A percentile compares a stretch with the other conserved stretches of the same genome.
Evolutionary conservation across 2,329 filamentous ascomycete species (phyloP).

Genomic region (Fusarium cicatricum): DNA sequence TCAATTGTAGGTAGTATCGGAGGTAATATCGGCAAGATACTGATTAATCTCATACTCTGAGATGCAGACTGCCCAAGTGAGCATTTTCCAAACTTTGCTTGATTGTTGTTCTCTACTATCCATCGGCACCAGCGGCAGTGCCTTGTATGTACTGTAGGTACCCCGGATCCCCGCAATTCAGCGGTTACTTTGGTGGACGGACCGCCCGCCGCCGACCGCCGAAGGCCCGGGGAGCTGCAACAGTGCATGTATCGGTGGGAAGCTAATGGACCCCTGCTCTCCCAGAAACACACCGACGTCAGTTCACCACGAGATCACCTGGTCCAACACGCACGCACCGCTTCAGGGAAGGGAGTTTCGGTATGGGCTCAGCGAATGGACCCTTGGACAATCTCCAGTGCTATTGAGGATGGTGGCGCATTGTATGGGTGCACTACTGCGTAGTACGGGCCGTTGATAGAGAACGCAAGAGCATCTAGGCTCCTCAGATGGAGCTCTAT

Average conservation of each 20-base stretch:
- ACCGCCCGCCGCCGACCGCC: conserved; percentile 14
- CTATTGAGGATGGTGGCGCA: no score
- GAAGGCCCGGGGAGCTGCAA: not conserved
- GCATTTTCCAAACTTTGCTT: no score
- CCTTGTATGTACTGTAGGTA: not conserved
- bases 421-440: no score
- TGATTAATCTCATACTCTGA: not conserved
- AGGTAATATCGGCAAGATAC: not conserved
- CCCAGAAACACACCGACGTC: conserved; percentile 21
- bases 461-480: no score
- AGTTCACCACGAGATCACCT: conserved; percentile 16
- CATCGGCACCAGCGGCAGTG: conserved; percentile 8
- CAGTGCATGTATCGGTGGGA: no score
- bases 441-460: no score
- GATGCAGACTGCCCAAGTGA: no score
- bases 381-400: no score
- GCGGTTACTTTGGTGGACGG: conserved; percentile 1
- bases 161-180: conserved; percentile 33
- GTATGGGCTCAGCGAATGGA: not conserved
- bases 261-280: conserved; percentile 9
- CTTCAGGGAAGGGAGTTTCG: not conserved
- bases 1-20: no score
- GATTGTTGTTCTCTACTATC: no score
- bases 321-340: not conserved
- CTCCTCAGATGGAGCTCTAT: no score